Conservation (phyloP, 495 filamentous ascomycete species). For the Neurospora sp. region DNA sequence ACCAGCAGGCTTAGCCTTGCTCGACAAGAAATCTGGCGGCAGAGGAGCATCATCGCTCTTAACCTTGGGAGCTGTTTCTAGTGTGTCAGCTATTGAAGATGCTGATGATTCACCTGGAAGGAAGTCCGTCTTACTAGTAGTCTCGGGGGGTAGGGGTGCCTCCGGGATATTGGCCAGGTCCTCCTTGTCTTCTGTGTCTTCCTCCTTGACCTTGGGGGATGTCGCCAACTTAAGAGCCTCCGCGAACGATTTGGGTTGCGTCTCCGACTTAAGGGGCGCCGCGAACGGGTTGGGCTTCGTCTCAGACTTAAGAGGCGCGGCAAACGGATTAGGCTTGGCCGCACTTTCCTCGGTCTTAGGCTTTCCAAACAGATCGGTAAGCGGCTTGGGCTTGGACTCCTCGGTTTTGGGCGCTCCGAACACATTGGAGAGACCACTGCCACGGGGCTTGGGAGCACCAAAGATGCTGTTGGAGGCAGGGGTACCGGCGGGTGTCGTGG, state of each 20-base stretch:
- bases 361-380: slow-evolving; percentile 3
- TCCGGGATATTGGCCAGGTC: slow-evolving; percentile 31
- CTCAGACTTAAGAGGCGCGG: not conserved
- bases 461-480: slow-evolving; percentile 34
- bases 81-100: slow-evolving; percentile 43
- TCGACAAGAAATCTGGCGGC: slow-evolving; percentile 6
- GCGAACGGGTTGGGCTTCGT: not conserved
- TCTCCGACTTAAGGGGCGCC: not conserved
- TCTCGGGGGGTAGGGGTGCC: slow-evolving; percentile 64
- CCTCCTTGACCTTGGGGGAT: slow-evolving; percentile 28
- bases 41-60: slow-evolving; percentile 22
- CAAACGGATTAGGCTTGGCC: not conserved
- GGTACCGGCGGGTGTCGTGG: slow-evolving; percentile 48
- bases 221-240: not conserved
- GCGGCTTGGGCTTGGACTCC: slow-evolving; percentile 4
- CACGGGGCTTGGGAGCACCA: slow-evolving; percentile 10
- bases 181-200: slow-evolving; percentile 20
- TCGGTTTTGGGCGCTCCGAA: slow-evolving; percentile 3
- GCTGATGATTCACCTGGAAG: slow-evolving; percentile 56
- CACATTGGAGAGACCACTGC: not conserved
- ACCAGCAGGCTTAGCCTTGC: slow-evolving; percentile 6
- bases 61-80: slow-evolving; percentile 24
- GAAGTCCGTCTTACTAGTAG: slow-evolving; percentile 59
- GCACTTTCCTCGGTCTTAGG: slow-evolving; percentile 17
- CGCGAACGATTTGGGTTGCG: not conserved